Conservation (phyloP, 2,329 filamentous ascomycete species). For the Ophiostoma ips region DNA sequence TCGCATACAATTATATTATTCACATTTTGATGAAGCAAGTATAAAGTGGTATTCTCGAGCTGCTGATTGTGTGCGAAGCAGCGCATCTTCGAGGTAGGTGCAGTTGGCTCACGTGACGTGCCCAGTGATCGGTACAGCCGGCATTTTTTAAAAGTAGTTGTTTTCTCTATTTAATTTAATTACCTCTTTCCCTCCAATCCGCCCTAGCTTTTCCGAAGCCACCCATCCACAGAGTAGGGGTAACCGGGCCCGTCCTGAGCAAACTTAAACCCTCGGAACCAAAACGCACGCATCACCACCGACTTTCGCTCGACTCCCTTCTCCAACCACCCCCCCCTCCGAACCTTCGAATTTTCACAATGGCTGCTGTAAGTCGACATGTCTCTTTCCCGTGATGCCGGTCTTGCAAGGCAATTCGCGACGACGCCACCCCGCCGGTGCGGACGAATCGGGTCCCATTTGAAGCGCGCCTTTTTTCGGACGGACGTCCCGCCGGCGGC, state of each 20-base stretch:
- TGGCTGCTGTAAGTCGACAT: conserved; percentile 14
- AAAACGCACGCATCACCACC: conserved; percentile 3
- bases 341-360: conserved; percentile 10
- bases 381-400: not conserved
- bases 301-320: not conserved
- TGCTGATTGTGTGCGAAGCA: too few species aligned
- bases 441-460: not conserved
- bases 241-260: not conserved
- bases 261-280: conserved; percentile 7
- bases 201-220: conserved; percentile 16
- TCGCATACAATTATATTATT: too few species aligned
- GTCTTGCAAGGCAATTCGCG: not conserved
- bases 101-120: not conserved
- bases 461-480: conserved; percentile 1
- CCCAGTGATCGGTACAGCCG: not conserved
- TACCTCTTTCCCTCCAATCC: not conserved
- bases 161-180: not conserved
- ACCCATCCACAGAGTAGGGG: conserved; percentile 7
- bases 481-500: not conserved
- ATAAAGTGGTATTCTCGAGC: too few species aligned
- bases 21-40: too few species aligned
- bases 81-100: too few species aligned
- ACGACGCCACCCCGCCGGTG: not conserved
- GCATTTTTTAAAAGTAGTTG: not conserved
- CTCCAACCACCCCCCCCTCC: conserved; percentile 1